Evolutionary conservation across 441 rosid species (phyloP).

Genomic region (Viola pubescens): DNA sequence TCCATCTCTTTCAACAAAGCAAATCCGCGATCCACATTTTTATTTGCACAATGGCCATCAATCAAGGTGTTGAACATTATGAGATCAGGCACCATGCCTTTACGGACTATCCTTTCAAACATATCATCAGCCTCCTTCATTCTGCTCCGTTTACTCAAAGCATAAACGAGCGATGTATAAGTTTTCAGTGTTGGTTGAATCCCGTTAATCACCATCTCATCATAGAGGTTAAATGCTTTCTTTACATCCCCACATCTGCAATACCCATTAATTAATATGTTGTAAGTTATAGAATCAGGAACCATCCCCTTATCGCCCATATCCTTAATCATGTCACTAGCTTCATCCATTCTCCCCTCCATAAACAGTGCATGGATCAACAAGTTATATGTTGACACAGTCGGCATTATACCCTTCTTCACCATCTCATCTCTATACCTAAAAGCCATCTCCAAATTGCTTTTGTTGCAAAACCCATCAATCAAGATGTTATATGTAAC

Average conservation of each 20-base stretch:
- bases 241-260: slow-evolving; percentile 60
- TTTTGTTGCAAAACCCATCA: slow-evolving; percentile 61
- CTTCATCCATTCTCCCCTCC: slow-evolving; percentile 55
- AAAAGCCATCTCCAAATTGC: slow-evolving; percentile 57
- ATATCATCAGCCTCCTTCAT: slow-evolving; percentile 64
- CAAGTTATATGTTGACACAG: slow-evolving; percentile 70
- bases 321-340: slow-evolving; percentile 53
- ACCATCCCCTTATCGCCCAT: slow-evolving; percentile 52
- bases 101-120: slow-evolving; percentile 42
- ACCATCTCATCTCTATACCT: slow-evolving; percentile 71
- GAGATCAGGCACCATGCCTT: slow-evolving; percentile 49
- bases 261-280: slow-evolving; percentile 73
- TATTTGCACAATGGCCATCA: slow-evolving; percentile 62
- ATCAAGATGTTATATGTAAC: slow-evolving; percentile 75
- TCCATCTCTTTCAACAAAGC: slow-evolving; percentile 66
- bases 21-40: slow-evolving; percentile 62
- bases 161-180: slow-evolving; percentile 72
- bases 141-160: slow-evolving; percentile 50
- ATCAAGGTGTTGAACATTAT: slow-evolving; percentile 72
- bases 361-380: slow-evolving; percentile 72
- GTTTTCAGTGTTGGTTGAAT: slow-evolving; percentile 62
- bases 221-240: slow-evolving; percentile 59
- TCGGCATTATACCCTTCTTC: slow-evolving; percentile 47
- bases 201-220: slow-evolving; percentile 57
- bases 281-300: slow-evolving; percentile 65